Conservation (phyloP, 78 protist genomes). For the Monocercomonoides exilis region DNA sequence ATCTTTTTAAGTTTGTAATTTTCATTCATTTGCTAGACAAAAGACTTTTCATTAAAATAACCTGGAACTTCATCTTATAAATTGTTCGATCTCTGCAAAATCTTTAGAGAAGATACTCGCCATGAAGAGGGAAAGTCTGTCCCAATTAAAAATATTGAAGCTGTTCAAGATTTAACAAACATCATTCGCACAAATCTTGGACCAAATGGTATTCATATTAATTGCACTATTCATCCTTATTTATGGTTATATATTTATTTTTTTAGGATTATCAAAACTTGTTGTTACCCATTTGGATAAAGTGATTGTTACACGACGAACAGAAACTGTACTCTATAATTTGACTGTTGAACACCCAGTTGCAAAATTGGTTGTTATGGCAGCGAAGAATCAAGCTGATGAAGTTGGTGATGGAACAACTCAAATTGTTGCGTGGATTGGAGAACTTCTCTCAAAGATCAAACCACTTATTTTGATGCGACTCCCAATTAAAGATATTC, state of each 20-base stretch:
- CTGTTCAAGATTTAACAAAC: not conserved
- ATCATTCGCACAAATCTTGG: not conserved
- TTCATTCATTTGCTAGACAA: no score
- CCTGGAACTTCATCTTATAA: no score
- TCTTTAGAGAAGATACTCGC: not conserved
- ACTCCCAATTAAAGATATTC: conserved; percentile 6
- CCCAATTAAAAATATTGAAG: not conserved
- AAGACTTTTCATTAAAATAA: no score
- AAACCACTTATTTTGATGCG: not conserved
- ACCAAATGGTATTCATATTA: not conserved
- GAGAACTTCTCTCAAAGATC: conserved; percentile 22
- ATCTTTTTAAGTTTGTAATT: no score
- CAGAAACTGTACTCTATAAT: conserved; percentile 21
- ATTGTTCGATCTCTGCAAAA: no score
- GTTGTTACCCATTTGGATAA: conserved; percentile 27
- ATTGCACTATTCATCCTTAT: no score
- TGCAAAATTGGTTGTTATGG: conserved; percentile 19
- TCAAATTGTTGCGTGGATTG: conserved; percentile 15
- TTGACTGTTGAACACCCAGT: conserved; percentile 21
- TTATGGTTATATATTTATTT: no score
- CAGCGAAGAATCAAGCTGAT: conserved; percentile 32
- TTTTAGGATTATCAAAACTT: conserved; percentile 23
- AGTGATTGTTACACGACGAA: conserved; percentile 11
- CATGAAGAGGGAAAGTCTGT: not conserved
- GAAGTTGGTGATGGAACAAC: conserved; percentile 44